These are phyloP conservation scores for Neurospora hispaniola DNA, from an alignment of 495 filamentous ascomycete species.

Conservation along the genomic window DNA sequence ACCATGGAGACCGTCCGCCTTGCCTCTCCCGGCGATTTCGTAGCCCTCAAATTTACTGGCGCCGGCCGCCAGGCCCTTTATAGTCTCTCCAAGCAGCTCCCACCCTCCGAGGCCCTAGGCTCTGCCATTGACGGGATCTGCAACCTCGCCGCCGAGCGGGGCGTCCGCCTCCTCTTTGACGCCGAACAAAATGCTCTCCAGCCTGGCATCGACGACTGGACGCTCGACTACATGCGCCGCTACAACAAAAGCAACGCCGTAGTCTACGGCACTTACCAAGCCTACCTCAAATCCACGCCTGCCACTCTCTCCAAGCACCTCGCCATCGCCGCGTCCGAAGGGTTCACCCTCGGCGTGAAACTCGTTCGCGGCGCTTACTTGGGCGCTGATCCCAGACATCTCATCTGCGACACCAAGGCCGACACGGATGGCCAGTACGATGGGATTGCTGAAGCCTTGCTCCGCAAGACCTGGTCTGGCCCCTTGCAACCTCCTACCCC, in stretches of 20 bases:
- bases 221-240: conserved; percentile 59
- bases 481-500: conserved; percentile 33
- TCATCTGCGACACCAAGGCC: conserved; percentile 72
- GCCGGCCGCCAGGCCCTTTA: conserved; percentile 68
- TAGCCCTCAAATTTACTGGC: conserved; percentile 90
- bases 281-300: conserved; percentile 68
- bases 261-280: conserved; percentile 67
- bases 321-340: conserved; percentile 49
- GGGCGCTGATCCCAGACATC: conserved; percentile 61
- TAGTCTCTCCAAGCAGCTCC: conserved; percentile 44
- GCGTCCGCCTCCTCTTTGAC: conserved; percentile 74
- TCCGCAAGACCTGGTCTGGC: conserved; percentile 35
- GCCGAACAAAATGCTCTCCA: conserved; percentile 81
- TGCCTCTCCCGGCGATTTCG: conserved; percentile 66
- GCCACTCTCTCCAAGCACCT: conserved; percentile 56
- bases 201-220: conserved; percentile 78
- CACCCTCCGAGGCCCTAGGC: conserved; percentile 52
- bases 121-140: conserved; percentile 67
- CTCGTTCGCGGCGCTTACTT: conserved; percentile 90
- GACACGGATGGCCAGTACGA: conserved; percentile 51
- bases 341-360: conserved; percentile 78
- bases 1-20: conserved; percentile 68
- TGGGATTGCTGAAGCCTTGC: conserved; percentile 25
- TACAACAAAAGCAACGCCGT: conserved; percentile 53
- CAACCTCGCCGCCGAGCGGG: conserved; percentile 56